Evolutionary conservation across 2,329 filamentous ascomycete genomes (phyloP).

Genomic region (Mariannaea elegans): DNA sequence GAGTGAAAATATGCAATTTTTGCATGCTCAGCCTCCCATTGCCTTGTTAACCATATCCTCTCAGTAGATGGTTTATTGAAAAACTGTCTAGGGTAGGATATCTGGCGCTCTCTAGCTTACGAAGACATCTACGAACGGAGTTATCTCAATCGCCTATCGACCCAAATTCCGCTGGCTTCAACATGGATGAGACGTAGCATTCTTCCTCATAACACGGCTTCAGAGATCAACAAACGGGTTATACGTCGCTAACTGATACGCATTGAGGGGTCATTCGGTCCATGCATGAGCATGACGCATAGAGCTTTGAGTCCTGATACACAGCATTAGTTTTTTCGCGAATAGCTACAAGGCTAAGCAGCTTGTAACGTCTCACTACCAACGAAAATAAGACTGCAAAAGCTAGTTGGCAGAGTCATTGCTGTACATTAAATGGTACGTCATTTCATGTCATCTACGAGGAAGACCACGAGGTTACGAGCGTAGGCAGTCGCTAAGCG

Average conservation of each 20-base stretch:
- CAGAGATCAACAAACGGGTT: background rate
- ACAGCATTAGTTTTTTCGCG: background rate
- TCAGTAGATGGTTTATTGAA: too few relatives aligned
- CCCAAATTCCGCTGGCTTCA: too few relatives aligned
- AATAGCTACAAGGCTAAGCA: background rate
- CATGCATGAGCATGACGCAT: constrained; percentile 11
- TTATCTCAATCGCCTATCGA: too few relatives aligned
- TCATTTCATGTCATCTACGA: too few relatives aligned
- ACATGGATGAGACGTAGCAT: background rate
- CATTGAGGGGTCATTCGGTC: background rate
- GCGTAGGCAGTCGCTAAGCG: background rate
- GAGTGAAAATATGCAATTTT: too few relatives aligned
- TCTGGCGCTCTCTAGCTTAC: too few relatives aligned
- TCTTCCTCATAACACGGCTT: background rate
- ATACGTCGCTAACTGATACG: background rate
- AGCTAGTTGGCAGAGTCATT: background rate
- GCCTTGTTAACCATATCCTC: too few relatives aligned
- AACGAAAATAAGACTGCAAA: background rate
- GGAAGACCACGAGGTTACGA: too few relatives aligned
- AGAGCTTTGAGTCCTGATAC: background rate
- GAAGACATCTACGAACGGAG: too few relatives aligned
- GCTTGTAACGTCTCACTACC: background rate
- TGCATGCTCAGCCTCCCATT: too few relatives aligned
- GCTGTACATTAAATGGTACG: too few relatives aligned
- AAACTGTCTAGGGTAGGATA: too few relatives aligned